phyloP scores from a whole-genome alignment of 1,284 basidiomycete species.

The Trichosporon inkin region DNA sequence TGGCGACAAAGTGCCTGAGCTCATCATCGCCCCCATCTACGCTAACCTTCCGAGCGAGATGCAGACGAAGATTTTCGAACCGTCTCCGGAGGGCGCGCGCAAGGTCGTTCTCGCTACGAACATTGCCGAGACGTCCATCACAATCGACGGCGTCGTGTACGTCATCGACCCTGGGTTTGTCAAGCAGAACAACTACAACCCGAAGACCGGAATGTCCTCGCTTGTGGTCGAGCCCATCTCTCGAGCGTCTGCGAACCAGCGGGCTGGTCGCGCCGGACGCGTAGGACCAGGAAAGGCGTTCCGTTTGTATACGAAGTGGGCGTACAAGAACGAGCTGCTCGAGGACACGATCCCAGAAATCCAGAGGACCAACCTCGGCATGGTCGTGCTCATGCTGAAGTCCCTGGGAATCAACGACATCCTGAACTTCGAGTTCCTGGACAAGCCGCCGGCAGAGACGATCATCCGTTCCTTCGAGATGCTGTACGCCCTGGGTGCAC shows the following conservation, averaged over 20 bases:
- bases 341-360: conserved; percentile 62
- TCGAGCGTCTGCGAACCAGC: conserved; percentile 91
- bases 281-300: conserved; percentile 99
- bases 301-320: conserved; percentile 67
- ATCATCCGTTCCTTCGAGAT: conserved; percentile 90
- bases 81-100: conserved; percentile 89
- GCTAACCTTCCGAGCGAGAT: conserved; percentile 96
- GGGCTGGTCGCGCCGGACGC: conserved; percentile 93
- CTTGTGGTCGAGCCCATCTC: conserved; percentile 92
- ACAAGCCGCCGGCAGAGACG: conserved; percentile 85
- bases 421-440: conserved; percentile 61
- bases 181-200: conserved; percentile 96
- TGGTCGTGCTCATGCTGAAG: conserved; percentile 60
- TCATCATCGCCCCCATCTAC: conserved; percentile 96
- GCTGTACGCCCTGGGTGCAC: conserved; percentile 88
- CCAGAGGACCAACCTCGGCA: conserved; percentile 50
- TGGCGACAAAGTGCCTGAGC: conserved; percentile 91
- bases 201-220: conserved; percentile 92
- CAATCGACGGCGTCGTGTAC: conserved; percentile 95
- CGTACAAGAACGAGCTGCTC: conserved; percentile 60
- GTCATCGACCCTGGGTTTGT: conserved; percentile 97
- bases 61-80: conserved; percentile 99
- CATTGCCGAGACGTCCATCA: conserved; percentile 97
- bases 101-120: conserved; percentile 98
- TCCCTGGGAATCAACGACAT: conserved; percentile 62